Base-by-base conservation (phyloP, 352 stramenopile genomes). In the Globisporangium carolinianum region DNA sequence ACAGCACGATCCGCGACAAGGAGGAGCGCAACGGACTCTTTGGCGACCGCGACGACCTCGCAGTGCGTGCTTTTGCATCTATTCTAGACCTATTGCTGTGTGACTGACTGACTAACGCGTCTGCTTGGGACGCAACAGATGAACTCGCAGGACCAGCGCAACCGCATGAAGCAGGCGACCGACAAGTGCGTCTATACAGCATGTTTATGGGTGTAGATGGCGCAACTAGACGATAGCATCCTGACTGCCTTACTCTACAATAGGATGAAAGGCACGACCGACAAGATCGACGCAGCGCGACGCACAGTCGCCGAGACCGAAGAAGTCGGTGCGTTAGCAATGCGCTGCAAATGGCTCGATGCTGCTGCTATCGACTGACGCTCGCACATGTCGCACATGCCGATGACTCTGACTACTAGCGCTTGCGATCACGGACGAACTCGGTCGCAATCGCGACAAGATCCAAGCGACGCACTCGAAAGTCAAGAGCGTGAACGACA, bases 261-360 rank as follows among this genome's bases (percentile, higher is more conserved):
- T 52, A 94, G 84, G 54, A 90, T 93, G 75, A 90, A 93, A 61
- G 83, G 84, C 10, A 94, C 83, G 17, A 91, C 83, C 8, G 76
- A 89, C 55, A 89, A 86, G 57, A 66, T 94, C 37, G 76, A 86
- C n/a, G 74, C 77, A 47, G 85, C 85, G 24, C 75, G 79, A 56
- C 79, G 86, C 71, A 90, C 86, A 43, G 83, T 91, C 9, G 81
- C 81, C 5, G 85, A 94, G 63, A 94, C 85, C 1, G 85, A 94
- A 57, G 83, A 94, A 86, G 79, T 91, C 64, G 83, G 83, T 93
- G 61, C 49, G 82, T 73, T 6, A 1, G 15, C 36, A 17, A 17
- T 47, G 42, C 12, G 41, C 41, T n/a, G 12, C 11, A 1, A 46
- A 1, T 17, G 3, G 42, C 43, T 9, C 15, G 24, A 32, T 32